Evolutionary conservation across 2,329 filamentous ascomycete genomes (phyloP), one percentile per base, ranked within the genome.

Genomic region (Dothideomycetidae sp.): DNA sequence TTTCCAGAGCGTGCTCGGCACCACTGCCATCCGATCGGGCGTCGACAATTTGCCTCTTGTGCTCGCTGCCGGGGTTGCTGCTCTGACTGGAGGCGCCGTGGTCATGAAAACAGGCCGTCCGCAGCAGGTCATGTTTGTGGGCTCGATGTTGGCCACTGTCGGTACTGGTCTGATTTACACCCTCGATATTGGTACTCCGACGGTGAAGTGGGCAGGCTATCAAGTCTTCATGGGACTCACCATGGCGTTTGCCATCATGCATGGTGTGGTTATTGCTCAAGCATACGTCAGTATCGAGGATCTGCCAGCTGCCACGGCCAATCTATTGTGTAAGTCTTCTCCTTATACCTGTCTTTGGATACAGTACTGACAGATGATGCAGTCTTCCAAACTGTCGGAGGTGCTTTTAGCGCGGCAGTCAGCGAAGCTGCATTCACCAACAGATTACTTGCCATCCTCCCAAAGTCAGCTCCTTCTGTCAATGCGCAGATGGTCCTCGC

Each of bases 181-280:
- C 10, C 41, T 52, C 33, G 16, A 39, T 5, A 17, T 42, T 12
- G 34, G 40, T 31, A 46, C 43, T 5, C 14, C 29, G 7, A 35
- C 39, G 2, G 39, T 29, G 4, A 40, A 45, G 16, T 58, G 53
- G 54, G 53, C 57, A 37, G 53, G 49, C 14, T 55, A 50, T 37
- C 52, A 57, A 31, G 43, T 54, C 7, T 16, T 58, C 4, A 52
- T 40, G 33, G 55, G 55, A 13, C 40, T 54, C 29, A 54, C 54
- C n/a, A 26, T 35, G 10, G 42, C 36, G 11, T 18, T 34, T 7
- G 32, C 35, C 18, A 29, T 29, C 28, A 37, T 37, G 35, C 21
- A 37, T 37, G 21, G 26, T 13, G 19, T 37, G 10, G 31, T 18
- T 9, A 14, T 37, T 37, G 35, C 35, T 15, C 35, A 37, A 12